These are phyloP conservation scores for Mrakia gelida DNA, from an alignment of 768 basidiomycete genomes.

Conservation along the genomic window DNA sequence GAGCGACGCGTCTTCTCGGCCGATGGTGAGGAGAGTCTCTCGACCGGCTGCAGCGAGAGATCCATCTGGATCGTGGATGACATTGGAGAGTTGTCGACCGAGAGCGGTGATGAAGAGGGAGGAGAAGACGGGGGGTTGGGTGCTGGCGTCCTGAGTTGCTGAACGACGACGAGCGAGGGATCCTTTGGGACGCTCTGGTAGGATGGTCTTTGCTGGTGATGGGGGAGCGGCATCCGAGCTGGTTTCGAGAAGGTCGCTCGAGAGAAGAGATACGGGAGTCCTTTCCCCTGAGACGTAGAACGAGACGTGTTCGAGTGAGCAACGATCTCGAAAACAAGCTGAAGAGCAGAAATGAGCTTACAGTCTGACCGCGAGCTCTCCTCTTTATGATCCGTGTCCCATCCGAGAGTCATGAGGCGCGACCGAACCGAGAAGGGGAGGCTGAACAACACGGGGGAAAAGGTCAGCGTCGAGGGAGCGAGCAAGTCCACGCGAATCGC, in stretches of 20 bases:
- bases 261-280: conserved; percentile 63
- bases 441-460: conserved; percentile 14
- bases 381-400: conserved; percentile 50
- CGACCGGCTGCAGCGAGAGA: conserved; percentile 58
- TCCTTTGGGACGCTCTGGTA: too few species aligned
- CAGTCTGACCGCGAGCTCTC: conserved; percentile 46
- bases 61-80: conserved; percentile 56
- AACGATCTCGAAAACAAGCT: neutral
- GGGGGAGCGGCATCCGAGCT: neutral
- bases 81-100: conserved; percentile 54
- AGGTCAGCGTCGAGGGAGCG: neutral
- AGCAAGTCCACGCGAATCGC: neutral
- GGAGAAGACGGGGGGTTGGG: neutral
- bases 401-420: conserved; percentile 68
- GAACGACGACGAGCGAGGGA: neutral
- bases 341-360: neutral
- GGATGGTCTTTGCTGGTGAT: neutral
- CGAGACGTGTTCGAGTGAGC: neutral
- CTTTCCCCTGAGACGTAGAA: conserved; percentile 51
- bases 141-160: neutral
- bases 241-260: conserved; percentile 40
- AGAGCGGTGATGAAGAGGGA: conserved; percentile 53
- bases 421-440: conserved; percentile 63
- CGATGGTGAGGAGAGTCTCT: conserved; percentile 57
- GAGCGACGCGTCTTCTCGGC: conserved; percentile 71